Base-by-base conservation (phyloP, 352 stramenopile species). In the Globisporangium barbulae region DNA sequence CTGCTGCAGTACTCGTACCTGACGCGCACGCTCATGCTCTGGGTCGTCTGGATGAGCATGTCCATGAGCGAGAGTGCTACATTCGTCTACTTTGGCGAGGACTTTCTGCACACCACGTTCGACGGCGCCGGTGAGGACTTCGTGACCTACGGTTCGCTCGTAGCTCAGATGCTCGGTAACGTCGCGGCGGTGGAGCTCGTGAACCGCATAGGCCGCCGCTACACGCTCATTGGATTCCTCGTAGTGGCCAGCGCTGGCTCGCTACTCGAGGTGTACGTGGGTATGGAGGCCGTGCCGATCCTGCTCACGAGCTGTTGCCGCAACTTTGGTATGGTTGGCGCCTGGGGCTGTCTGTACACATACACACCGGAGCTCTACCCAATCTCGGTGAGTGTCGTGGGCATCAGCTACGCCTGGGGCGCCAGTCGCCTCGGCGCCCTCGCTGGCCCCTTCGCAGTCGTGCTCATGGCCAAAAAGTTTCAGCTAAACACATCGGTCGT, bases 291-390 rank as follows among this genome's bases (percentile, higher is more conserved):
- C 37, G 2, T 52, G 17, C 6, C 31, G 13, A 17, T 54, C 28
- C 42, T 63, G 25, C 42, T 63, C 56, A 15, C 45, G 2, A 58
- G 56, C 21, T 53, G 45, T 3, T 7, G 22, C 7, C 21, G 45
- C 22, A 53, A 31, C 45, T 49, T 59, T 37, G 53, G 33, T 15
- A 65, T 67, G 47, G 63, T 70, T 53, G 68, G 68, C 8, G 63
- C 63, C 13, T 68, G 68, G 68, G 64, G 68, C 22, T 57, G 53
- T 5, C 48, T 73, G 37, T 71, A 71, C 37, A 64, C 68, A 44
- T 73, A 71, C 64, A 73, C 68, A 7, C 68, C 63, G 9, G 68
- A 73, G 39, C 66, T 68, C 35, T 73, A 73, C 57, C 64, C 68
- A 19, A 68, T 64, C 21, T 30, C 33, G 9, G 63, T 73, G 33